These are phyloP conservation scores for Apiospora pterosperma DNA, from an alignment of 2,329 filamentous ascomycete genomes.

Conservation along the genomic window DNA sequence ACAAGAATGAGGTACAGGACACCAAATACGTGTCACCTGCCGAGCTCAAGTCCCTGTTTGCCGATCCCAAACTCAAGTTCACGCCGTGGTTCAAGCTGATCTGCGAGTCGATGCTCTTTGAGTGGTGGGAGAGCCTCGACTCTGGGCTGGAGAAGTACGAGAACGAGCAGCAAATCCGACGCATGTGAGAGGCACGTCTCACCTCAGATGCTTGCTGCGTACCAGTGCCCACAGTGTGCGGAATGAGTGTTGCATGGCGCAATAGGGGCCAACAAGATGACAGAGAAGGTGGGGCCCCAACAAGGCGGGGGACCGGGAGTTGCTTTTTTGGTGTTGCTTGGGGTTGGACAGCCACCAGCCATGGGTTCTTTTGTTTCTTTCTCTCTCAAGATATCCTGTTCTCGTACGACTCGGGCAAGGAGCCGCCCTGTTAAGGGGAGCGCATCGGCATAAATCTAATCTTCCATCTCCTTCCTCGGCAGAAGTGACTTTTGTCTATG, in stretches of 20 bases:
- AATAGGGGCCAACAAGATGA: constrained; percentile 1
- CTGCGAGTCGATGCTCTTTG: constrained; percentile 94
- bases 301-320: not conserved
- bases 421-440: not conserved
- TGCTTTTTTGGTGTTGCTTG: not conserved
- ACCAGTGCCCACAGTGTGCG: not conserved
- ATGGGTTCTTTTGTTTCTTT: not conserved
- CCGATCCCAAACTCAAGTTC: constrained; percentile 76
- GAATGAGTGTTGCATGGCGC: not conserved
- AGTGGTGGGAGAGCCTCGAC: constrained; percentile 92
- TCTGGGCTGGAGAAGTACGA: constrained; percentile 78
- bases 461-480: not conserved
- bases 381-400: not conserved
- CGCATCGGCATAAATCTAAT: not conserved
- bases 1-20: constrained; percentile 84
- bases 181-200: constrained; percentile 54
- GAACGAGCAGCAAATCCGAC: constrained; percentile 81
- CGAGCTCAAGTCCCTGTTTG: constrained; percentile 81
- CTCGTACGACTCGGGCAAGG: not conserved
- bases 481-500: not conserved
- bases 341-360: not conserved
- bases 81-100: constrained; percentile 99
- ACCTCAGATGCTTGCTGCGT: not conserved
- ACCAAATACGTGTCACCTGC: constrained; percentile 80
- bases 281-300: not conserved